phyloP scores from a whole-genome alignment of 2,329 filamentous ascomycete genomes.

The Cordyceps javanica region DNA sequence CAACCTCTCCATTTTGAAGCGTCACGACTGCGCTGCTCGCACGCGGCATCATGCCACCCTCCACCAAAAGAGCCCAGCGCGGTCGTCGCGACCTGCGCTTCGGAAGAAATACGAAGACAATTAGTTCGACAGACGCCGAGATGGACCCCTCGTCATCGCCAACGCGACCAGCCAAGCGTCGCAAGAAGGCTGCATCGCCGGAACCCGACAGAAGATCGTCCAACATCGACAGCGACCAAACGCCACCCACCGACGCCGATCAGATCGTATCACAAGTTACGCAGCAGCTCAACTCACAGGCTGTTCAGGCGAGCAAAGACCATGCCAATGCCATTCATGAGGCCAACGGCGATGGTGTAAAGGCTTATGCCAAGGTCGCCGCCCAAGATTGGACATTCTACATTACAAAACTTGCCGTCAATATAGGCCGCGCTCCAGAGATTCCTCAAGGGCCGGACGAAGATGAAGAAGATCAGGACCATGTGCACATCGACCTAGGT shows the following conservation, averaged over 20 bases:
- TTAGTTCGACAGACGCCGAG: slow-evolving; percentile 26
- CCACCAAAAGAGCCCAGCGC: slow-evolving; percentile 32
- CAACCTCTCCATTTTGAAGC: not conserved
- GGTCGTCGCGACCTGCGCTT: slow-evolving; percentile 34
- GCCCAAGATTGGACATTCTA: slow-evolving; percentile 82
- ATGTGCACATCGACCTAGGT: slow-evolving; percentile 81
- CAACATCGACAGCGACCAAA: slow-evolving; percentile 26
- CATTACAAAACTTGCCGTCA: slow-evolving; percentile 66
- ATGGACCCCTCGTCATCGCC: slow-evolving; percentile 54
- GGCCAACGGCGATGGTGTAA: slow-evolving; percentile 54
- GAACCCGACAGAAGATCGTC: slow-evolving; percentile 13
- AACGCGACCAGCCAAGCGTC: slow-evolving; percentile 56
- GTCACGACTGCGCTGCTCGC: slow-evolving; percentile 3
- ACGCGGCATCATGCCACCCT: slow-evolving; percentile 28
- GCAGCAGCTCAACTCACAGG: slow-evolving; percentile 42
- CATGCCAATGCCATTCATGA: slow-evolving; percentile 60
- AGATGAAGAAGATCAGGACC: slow-evolving; percentile 40
- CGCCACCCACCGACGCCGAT: slow-evolving; percentile 45
- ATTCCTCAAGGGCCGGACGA: slow-evolving; percentile 33
- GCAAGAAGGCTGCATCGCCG: slow-evolving; percentile 42
- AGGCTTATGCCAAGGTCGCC: slow-evolving; percentile 76
- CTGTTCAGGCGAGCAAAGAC: slow-evolving; percentile 54
- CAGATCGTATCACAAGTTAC: slow-evolving; percentile 50
- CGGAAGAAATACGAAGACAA: slow-evolving; percentile 25
- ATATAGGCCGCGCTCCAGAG: slow-evolving; percentile 67